Evolutionary conservation across 257 asterid genomes (phyloP).

Genomic region (Verbena officinalis): DNA sequence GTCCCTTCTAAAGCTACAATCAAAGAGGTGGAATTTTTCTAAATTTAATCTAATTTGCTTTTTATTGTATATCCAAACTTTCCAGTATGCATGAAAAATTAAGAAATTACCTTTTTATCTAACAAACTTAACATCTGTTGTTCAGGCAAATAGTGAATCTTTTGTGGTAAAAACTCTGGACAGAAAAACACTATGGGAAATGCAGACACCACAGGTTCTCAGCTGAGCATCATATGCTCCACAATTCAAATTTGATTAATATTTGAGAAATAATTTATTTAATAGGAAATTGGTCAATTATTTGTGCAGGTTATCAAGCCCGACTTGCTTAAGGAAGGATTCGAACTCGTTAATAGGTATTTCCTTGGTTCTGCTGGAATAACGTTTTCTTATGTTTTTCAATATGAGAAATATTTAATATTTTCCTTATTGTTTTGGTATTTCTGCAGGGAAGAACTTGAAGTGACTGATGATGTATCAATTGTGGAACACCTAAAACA

Average conservation of each 20-base stretch:
- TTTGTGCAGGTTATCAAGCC: constrained; percentile 79
- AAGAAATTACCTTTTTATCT: not conserved
- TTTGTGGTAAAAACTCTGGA: constrained; percentile 88
- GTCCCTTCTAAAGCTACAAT: constrained; percentile 97
- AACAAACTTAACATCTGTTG: not conserved
- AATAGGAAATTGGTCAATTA: constrained; percentile 14
- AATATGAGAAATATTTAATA: no score
- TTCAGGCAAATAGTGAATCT: constrained; percentile 79
- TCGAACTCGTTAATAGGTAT: constrained; percentile 83
- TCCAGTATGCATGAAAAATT: not conserved
- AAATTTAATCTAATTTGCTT: constrained; percentile 4
- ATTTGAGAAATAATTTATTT: constrained; percentile 8
- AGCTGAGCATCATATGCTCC: constrained; percentile 17
- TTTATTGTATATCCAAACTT: no score
- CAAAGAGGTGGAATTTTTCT: constrained; percentile 69
- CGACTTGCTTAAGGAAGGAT: constrained; percentile 87
- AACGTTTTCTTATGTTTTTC: not conserved
- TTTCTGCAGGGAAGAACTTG: constrained; percentile 82
- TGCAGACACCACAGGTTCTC: constrained; percentile 98
- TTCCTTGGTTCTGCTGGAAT: constrained; percentile 2
- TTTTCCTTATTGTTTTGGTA: not conserved
- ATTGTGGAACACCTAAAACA: constrained; percentile 93
- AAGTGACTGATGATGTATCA: constrained; percentile 98
- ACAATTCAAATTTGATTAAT: constrained; percentile 10
- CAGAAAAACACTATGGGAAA: constrained; percentile 96